Conservation (phyloP, 179 eudicot species). For the Vitellaria paradoxa region DNA sequence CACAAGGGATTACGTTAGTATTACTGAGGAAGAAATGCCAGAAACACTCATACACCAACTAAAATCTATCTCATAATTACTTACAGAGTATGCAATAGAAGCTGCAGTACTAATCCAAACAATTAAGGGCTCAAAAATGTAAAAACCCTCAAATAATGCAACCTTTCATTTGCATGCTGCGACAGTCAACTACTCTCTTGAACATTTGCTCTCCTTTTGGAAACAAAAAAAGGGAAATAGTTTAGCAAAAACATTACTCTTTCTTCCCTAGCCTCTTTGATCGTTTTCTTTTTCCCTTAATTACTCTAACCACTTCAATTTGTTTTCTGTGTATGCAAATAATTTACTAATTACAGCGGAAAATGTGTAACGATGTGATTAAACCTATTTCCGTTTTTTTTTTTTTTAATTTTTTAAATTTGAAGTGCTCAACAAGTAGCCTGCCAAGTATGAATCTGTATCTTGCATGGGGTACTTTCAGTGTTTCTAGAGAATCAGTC, state of each 20-base stretch:
- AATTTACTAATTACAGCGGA: background rate
- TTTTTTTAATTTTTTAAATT: background rate
- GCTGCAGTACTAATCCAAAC: too few species aligned
- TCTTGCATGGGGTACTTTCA: background rate
- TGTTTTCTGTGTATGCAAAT: background rate
- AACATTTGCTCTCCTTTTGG: conserved; percentile 5
- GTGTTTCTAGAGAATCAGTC: conserved; percentile 3
- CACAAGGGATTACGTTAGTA: too few species aligned
- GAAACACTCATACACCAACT: too few species aligned
- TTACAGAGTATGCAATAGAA: too few species aligned
- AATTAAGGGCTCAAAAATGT: too few species aligned
- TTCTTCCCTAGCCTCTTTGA: background rate
- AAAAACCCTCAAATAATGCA: too few species aligned
- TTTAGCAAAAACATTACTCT: background rate
- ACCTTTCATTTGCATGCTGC: background rate
- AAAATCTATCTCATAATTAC: too few species aligned
- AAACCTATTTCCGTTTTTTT: background rate
- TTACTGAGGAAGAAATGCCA: too few species aligned
- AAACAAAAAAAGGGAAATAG: background rate
- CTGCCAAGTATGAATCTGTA: conserved; percentile 11
- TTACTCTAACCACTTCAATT: background rate
- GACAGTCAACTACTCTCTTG: conserved; percentile 6
- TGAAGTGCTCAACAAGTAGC: conserved; percentile 19
- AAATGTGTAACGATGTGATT: background rate
- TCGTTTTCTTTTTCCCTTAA: background rate